phyloP scores from a whole-genome alignment of 768 basidiomycete species.

The Lentinula boryana region DNA sequence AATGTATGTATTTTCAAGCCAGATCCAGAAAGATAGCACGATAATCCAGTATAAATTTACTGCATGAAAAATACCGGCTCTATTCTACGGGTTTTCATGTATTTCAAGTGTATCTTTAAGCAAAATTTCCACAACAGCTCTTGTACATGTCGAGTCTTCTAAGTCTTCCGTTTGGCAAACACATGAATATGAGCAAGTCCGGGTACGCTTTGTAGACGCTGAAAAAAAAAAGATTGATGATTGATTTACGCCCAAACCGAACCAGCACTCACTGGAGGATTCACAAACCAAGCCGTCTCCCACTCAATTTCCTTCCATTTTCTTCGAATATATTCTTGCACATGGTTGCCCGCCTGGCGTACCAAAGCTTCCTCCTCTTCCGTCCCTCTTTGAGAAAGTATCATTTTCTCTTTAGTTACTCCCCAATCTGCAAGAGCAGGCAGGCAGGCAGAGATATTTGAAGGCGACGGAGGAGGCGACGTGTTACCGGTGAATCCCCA shows the following conservation, averaged over 20 bases:
- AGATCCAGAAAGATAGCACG: too few relatives aligned
- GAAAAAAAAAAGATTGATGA: slow-evolving; percentile 1
- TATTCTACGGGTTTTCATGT: too few relatives aligned
- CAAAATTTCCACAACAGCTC: not conserved
- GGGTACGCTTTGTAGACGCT: slow-evolving; percentile 80
- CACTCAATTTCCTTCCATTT: slow-evolving; percentile 70
- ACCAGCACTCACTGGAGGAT: slow-evolving; percentile 62
- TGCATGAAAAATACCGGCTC: too few relatives aligned
- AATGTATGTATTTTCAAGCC: not conserved
- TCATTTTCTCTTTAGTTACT: slow-evolving; percentile 54
- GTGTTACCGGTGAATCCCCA: slow-evolving; percentile 73
- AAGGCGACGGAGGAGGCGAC: slow-evolving; percentile 54
- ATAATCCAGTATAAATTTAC: too few relatives aligned
- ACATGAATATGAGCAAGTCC: slow-evolving; percentile 85
- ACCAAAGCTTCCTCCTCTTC: slow-evolving; percentile 49
- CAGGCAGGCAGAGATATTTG: slow-evolving; percentile 48
- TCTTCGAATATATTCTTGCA: slow-evolving; percentile 55
- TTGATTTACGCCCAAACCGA: not conserved
- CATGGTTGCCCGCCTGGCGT: slow-evolving; percentile 45
- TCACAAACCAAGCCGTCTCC: slow-evolving; percentile 92
- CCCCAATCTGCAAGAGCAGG: slow-evolving; percentile 68
- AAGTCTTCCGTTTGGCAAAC: slow-evolving; percentile 58
- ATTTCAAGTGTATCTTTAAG: too few relatives aligned
- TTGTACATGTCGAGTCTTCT: not conserved
- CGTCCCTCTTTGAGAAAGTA: slow-evolving; percentile 44